A percentile compares a stretch with the other conserved stretches of the same genome.
Evolutionary conservation across 2,329 filamentous ascomycete species (phyloP).

Genomic region (Pseudogymnoascus sp.): DNA sequence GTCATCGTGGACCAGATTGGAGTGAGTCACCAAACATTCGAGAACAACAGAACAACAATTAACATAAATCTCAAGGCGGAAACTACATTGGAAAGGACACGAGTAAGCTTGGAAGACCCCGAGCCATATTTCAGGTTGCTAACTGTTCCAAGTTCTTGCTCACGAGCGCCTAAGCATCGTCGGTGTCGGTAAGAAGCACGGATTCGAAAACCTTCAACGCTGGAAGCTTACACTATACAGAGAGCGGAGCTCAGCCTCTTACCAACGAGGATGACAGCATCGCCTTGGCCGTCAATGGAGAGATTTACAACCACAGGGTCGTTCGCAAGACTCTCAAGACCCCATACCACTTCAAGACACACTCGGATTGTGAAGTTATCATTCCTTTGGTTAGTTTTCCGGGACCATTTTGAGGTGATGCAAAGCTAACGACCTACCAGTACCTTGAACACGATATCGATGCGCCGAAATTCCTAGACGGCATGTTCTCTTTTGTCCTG

Average conservation of each 20-base stretch:
- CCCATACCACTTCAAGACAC: constrained; percentile 94
- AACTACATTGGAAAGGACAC: constrained; percentile 86
- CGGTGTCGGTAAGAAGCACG: constrained; percentile 65
- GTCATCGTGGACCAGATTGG: constrained; percentile 97
- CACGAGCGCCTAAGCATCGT: constrained; percentile 98
- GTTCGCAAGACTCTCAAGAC: constrained; percentile 79
- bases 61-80: constrained; percentile 53
- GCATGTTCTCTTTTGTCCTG: constrained; percentile 99
- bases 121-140: constrained; percentile 13
- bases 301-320: constrained; percentile 99
- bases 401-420: background rate
- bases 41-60: constrained; percentile 20
- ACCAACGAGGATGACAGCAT: constrained; percentile 85
- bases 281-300: constrained; percentile 93
- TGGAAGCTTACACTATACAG: constrained; percentile 38
- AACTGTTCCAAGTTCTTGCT: constrained; percentile 62
- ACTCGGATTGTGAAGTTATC: constrained; percentile 97
- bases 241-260: constrained; percentile 90
- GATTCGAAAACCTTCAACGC: constrained; percentile 11
- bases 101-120: constrained; percentile 48
- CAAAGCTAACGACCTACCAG: constrained; percentile 36
- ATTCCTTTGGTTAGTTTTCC: constrained; percentile 71
- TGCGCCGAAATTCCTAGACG: constrained; percentile 86
- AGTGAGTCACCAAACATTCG: constrained; percentile 53
- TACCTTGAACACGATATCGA: constrained; percentile 90